Conservation (phyloP, 1,284 basidiomycete genomes). For the Ganoderma meredithae region DNA sequence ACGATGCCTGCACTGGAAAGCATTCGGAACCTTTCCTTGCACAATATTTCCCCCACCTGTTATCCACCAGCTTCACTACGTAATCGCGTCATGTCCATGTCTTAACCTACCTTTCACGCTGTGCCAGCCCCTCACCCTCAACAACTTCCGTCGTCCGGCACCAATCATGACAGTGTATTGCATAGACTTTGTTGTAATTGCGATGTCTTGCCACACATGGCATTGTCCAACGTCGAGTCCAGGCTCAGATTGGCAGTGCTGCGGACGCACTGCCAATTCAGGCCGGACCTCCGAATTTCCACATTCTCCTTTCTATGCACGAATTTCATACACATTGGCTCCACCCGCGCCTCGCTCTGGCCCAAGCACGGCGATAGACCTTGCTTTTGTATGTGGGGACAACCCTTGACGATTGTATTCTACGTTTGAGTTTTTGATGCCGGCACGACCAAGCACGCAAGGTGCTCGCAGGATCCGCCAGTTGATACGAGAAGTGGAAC, state of each 20-base stretch:
- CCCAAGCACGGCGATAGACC: neutral
- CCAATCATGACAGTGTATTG: conserved; percentile 28
- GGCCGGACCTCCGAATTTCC: neutral
- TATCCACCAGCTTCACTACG: conserved; percentile 17
- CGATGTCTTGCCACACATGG: conserved; percentile 15
- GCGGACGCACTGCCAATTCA: neutral
- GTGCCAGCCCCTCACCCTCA: conserved; percentile 9
- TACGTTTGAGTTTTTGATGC: neutral
- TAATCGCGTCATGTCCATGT: conserved; percentile 26
- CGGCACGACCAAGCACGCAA: neutral
- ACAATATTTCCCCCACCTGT: conserved; percentile 14
- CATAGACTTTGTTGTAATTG: conserved; percentile 24
- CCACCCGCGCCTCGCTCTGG: neutral
- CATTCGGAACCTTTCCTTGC: conserved; percentile 22
- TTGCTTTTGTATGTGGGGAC: neutral
- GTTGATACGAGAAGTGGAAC: neutral
- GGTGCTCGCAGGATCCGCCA: neutral
- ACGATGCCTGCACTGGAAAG: conserved; percentile 1
- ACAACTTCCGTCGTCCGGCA: conserved; percentile 9
- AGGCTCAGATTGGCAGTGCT: neutral
- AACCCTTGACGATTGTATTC: neutral
- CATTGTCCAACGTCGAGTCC: neutral
- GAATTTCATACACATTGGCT: neutral
- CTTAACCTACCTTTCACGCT: conserved; percentile 20
- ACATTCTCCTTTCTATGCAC: neutral